Base-by-base conservation (phyloP, 139 green algal genomes). In the Pseudopediastrum boryanum region DNA sequence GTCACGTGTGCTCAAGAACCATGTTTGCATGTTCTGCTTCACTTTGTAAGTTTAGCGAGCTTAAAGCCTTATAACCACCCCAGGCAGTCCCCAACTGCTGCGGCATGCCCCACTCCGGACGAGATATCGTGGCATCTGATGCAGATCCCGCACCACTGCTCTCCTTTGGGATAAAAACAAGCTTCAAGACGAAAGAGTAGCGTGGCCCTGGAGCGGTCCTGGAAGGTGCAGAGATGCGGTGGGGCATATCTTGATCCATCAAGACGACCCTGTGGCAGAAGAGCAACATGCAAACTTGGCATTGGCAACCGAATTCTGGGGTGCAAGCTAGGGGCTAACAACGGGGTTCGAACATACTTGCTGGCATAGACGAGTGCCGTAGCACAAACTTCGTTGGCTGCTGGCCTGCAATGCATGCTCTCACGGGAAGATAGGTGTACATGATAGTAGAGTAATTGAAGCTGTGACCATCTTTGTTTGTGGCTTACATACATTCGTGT, bases 161-260 rank as follows among this genome's bases (percentile, higher is more conserved):
- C n/a, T 12, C 69, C 29, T 38, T 58, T 0, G 85, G 71, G 38
- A 85, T 54, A 52, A 84, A 71, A 25, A 91, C 81, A 39, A 88
- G 62, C 76, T 91, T 89, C 86, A 84, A 91, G 35, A 91, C 86
- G 27, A 91, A 79, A 0, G 78, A 87, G 79, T 89, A 91, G 35
- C 86, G 81, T 7, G 86, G 86, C 2, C 78, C 71, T 29, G 33
- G 38, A 0, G 84, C 86, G 10, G 27, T 39, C 10, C 29, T 16
- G 4, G 84, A 87, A 41, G 86, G 86, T 8, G 63, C 44, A 2
- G 81, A 87, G 71, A 91, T 84, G 70, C 86, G 86, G 80, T 91
- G 86, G 9, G 83, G 71, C 61, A 87, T 56, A 74, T 89, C 85
- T 63, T 89, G 85, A 56, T 89, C 85, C 73, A 84, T 59, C 25